Conservation (phyloP, 2,329 filamentous ascomycete genomes). For the Trichophyton mentagrophytes region DNA sequence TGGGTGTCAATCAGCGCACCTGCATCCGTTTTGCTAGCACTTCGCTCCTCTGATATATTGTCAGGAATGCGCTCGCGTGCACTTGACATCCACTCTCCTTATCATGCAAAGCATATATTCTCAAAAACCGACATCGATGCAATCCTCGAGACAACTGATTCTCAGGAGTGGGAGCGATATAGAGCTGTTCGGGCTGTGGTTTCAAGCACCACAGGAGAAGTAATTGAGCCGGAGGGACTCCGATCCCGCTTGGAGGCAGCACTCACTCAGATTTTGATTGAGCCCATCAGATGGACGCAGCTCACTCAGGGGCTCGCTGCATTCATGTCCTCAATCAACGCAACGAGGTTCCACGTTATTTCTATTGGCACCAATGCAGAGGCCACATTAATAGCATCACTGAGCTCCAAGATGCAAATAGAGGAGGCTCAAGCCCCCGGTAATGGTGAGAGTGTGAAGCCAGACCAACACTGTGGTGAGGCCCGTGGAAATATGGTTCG, state of each 20-base stretch:
- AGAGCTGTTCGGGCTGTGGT: background rate
- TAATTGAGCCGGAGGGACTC: background rate
- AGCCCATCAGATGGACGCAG: background rate
- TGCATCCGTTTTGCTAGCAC: background rate
- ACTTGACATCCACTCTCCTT: background rate
- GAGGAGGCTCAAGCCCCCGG: background rate
- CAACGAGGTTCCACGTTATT: background rate
- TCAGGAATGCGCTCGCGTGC: background rate
- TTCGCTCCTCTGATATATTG: background rate
- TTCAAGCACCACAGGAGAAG: background rate
- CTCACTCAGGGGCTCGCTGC: background rate
- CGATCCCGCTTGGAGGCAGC: background rate
- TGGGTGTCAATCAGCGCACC: slow-evolving; percentile 1
- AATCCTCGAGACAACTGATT: background rate
- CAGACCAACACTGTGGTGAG: background rate
- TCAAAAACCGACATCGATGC: background rate
- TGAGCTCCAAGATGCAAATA: background rate
- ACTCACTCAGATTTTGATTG: background rate
- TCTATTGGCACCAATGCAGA: background rate
- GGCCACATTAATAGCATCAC: background rate
- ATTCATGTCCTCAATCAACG: background rate
- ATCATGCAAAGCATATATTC: slow-evolving; percentile 1
- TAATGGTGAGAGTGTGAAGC: background rate
- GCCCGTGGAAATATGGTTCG: background rate
- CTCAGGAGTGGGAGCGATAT: background rate